These are phyloP conservation scores for Colletotrichum cordylinicola DNA, from an alignment of 2,329 filamentous ascomycete genomes.

Conservation along the genomic window DNA sequence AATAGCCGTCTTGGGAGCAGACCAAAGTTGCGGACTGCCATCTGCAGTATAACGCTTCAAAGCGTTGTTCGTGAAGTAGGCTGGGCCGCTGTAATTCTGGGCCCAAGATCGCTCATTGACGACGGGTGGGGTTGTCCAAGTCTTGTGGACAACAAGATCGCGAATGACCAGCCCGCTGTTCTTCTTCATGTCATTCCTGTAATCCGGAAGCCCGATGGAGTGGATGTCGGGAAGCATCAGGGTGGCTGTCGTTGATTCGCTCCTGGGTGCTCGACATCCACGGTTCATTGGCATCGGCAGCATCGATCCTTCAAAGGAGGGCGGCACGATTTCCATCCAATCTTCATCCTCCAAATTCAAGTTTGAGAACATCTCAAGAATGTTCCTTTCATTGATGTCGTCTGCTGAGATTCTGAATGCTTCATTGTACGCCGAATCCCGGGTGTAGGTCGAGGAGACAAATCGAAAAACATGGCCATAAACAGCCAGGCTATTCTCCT, in stretches of 20 bases:
- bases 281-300: background rate
- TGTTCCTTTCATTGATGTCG: background rate
- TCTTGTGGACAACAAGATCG: background rate
- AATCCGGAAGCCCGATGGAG: background rate
- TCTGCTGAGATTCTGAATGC: background rate
- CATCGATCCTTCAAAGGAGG: background rate
- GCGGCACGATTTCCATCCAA: background rate
- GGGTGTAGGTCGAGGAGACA: background rate
- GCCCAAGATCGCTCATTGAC: too few relatives aligned
- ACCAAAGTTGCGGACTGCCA: too few relatives aligned
- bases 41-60: too few relatives aligned
- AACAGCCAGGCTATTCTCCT: background rate
- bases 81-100: too few relatives aligned
- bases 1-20: too few relatives aligned
- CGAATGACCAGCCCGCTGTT: accelerated
- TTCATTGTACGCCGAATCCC: background rate
- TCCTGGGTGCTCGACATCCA: background rate
- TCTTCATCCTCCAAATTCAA: background rate
- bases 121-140: background rate
- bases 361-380: background rate
- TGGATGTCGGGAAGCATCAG: background rate
- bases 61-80: too few relatives aligned
- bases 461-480: background rate
- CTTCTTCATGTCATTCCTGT: background rate
- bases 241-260: background rate